Evolutionary conservation across 768 basidiomycete species (phyloP).

Genomic region (Lactarius akahatsu): DNA sequence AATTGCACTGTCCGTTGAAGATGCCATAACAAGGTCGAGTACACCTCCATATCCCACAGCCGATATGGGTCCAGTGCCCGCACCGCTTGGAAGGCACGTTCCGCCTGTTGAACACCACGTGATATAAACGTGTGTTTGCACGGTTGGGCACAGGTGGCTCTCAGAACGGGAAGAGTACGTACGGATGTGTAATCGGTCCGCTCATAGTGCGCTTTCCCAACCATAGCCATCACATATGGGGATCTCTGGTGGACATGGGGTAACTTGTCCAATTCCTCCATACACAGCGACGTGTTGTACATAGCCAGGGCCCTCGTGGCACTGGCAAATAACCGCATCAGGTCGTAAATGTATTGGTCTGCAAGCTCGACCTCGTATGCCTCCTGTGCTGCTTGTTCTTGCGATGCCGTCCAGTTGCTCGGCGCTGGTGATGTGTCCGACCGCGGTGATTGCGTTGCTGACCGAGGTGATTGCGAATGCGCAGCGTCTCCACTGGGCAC

Average conservation of each 20-base stretch:
- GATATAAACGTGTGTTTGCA: slow-evolving; percentile 23
- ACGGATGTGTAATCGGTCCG: slow-evolving; percentile 85
- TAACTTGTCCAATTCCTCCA: slow-evolving; percentile 74
- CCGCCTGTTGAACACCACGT: slow-evolving; percentile 55
- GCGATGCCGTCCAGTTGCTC: slow-evolving; percentile 59
- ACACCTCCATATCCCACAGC: slow-evolving; percentile 91
- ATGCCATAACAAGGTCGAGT: slow-evolving; percentile 96
- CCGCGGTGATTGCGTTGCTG: slow-evolving; percentile 37
- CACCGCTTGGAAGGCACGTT: slow-evolving; percentile 82
- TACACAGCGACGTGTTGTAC: slow-evolving; percentile 73
- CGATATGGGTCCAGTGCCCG: slow-evolving; percentile 88
- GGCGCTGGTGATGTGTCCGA: slow-evolving; percentile 60
- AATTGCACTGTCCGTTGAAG: slow-evolving; percentile 79
- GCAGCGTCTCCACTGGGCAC: slow-evolving; percentile 48
- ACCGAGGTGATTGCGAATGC: slow-evolving; percentile 56
- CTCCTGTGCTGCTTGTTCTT: slow-evolving; percentile 71
- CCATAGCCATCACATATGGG: slow-evolving; percentile 75
- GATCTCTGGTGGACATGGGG: slow-evolving; percentile 72
- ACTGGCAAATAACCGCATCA: slow-evolving; percentile 77
- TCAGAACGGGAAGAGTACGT: slow-evolving; percentile 36
- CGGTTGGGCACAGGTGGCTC: slow-evolving; percentile 8
- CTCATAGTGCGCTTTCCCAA: slow-evolving; percentile 89
- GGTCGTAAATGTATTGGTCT: slow-evolving; percentile 78
- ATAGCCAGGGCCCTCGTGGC: slow-evolving; percentile 72
- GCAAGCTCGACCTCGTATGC: slow-evolving; percentile 70